Conservation (phyloP, 352 stramenopile species). For the Blastocystis sp. region DNA sequence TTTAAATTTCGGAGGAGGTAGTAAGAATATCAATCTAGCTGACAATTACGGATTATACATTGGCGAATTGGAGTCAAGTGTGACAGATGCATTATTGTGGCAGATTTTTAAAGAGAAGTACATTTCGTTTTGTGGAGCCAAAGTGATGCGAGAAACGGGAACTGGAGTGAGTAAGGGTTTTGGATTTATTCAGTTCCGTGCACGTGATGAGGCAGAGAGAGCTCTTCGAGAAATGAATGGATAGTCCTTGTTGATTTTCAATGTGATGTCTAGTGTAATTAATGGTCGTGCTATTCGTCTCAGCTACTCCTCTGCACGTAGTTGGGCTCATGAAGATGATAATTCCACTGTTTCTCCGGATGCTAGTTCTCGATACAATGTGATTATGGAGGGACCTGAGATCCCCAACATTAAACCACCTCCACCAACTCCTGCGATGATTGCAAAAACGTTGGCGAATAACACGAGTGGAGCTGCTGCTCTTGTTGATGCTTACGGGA, state of each 20-base stretch:
- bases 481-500: constrained; percentile 52
- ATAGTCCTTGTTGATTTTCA: background rate
- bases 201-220: constrained; percentile 31
- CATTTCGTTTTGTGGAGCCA: constrained; percentile 50
- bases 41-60: constrained; percentile 56
- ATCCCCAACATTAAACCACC: constrained; percentile 62
- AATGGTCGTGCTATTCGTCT: constrained; percentile 53
- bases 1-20: constrained; percentile 38
- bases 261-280: constrained; percentile 22
- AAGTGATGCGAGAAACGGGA: constrained; percentile 57
- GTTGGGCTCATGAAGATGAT: constrained; percentile 1
- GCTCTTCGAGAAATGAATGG: constrained; percentile 50
- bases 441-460: constrained; percentile 37
- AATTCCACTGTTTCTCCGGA: background rate
- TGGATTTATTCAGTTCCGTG: constrained; percentile 58
- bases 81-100: constrained; percentile 33
- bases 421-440: constrained; percentile 49
- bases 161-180: constrained; percentile 37
- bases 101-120: constrained; percentile 61
- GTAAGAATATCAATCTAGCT: background rate
- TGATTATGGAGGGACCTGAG: constrained; percentile 32
- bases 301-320: constrained; percentile 24
- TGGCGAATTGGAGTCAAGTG: constrained; percentile 36
- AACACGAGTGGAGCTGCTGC: constrained; percentile 24
- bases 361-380: background rate